A percentile compares a stretch with the other conserved stretches of the same genome.
phyloP scores from a whole-genome alignment of 495 filamentous ascomycete genomes.

The Massariosphaeria phaeospora region DNA sequence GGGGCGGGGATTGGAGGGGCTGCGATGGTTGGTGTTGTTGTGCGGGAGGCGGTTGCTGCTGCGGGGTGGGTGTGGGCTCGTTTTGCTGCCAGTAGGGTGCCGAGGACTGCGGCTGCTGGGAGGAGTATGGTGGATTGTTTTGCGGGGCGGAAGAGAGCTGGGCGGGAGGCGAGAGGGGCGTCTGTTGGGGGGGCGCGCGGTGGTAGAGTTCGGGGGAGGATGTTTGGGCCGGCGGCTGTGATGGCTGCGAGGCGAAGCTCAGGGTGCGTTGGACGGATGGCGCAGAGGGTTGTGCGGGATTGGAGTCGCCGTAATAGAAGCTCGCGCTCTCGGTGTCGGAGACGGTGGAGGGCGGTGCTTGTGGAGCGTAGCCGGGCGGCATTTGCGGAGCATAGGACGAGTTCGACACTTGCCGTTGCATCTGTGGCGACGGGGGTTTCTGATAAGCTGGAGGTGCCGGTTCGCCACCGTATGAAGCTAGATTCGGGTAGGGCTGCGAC shows the following conservation, averaged over 20 bases:
- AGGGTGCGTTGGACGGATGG: slow-evolving; percentile 28
- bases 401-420: slow-evolving; percentile 27
- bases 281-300: slow-evolving; percentile 33
- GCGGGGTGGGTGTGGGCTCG: slow-evolving; percentile 36
- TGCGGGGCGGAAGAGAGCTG: slow-evolving; percentile 10
- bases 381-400: slow-evolving; percentile 32
- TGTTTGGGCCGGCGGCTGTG: slow-evolving; percentile 16
- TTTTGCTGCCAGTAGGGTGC: slow-evolving; percentile 36
- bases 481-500: slow-evolving; percentile 31
- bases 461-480: slow-evolving; percentile 20
- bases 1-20: slow-evolving; percentile 14
- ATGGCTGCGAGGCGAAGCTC: slow-evolving; percentile 32
- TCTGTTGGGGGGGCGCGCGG: slow-evolving; percentile 28
- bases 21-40: slow-evolving; percentile 26
- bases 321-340: slow-evolving; percentile 28
- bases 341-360: slow-evolving; percentile 31
- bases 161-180: slow-evolving; percentile 24
- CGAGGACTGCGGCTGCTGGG: slow-evolving; percentile 15
- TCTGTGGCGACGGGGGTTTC: slow-evolving; percentile 29
- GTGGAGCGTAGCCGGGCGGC: slow-evolving; percentile 25
- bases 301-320: slow-evolving; percentile 38
- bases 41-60: slow-evolving; percentile 13
- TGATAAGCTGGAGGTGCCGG: slow-evolving; percentile 23
- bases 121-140: slow-evolving; percentile 22
- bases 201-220: slow-evolving; percentile 31